phyloP scores from a whole-genome alignment of 371 early-diverging fungal genomes.

The Quaeritorhiza haematococci region DNA sequence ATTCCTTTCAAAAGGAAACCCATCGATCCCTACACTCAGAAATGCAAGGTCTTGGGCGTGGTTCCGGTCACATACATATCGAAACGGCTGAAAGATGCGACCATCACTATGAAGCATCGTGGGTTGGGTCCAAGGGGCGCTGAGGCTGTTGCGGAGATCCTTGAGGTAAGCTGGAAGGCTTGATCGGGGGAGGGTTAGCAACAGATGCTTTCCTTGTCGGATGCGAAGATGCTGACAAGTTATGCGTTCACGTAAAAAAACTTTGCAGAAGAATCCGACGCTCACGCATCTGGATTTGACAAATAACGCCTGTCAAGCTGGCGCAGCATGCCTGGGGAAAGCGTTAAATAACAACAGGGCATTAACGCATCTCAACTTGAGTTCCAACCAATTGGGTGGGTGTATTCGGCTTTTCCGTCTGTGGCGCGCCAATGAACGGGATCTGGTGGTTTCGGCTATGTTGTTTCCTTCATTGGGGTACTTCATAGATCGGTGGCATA shows the following conservation, averaged over 20 bases:
- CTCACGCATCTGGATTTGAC: slow-evolving; percentile 35
- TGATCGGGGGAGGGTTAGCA: not conserved
- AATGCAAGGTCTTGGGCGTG: slow-evolving; percentile 35
- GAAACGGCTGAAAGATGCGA: slow-evolving; percentile 9
- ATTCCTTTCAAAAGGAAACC: not conserved
- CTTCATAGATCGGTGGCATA: no score
- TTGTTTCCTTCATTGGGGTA: no score
- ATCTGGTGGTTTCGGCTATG: no score
- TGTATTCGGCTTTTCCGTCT: no score
- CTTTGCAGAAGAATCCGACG: slow-evolving; percentile 26
- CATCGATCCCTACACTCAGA: slow-evolving; percentile 28
- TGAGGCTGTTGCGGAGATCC: slow-evolving; percentile 34
- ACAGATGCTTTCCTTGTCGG: no score
- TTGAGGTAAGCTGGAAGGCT: slow-evolving; percentile 31
- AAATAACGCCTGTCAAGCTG: slow-evolving; percentile 32
- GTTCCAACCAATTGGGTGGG: slow-evolving; percentile 31
- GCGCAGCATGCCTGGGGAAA: slow-evolving; percentile 30
- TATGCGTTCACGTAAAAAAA: no score
- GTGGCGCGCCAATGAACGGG: no score
- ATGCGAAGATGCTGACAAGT: no score
- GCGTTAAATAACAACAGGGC: slow-evolving; percentile 32
- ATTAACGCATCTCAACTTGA: slow-evolving; percentile 24
- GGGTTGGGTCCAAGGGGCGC: slow-evolving; percentile 42
- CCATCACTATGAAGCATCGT: slow-evolving; percentile 33
- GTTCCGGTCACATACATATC: slow-evolving; percentile 36